Evolutionary conservation across 2,329 filamentous ascomycete species (phyloP).

Genomic region (Thelonectria discophora): DNA sequence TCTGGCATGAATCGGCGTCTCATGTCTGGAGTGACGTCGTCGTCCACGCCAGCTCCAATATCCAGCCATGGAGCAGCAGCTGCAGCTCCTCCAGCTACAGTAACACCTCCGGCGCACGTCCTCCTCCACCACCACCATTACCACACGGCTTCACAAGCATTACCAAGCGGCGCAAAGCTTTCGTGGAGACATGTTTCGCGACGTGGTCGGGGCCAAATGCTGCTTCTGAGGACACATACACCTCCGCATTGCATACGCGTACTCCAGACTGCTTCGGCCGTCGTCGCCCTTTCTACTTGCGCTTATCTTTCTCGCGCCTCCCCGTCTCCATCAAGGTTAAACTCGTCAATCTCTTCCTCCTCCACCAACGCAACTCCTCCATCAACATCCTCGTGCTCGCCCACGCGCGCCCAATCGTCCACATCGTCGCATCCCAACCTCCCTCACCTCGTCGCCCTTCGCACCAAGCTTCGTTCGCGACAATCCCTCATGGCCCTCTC

Average conservation of each 20-base stretch:
- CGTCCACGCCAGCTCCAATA: constrained; percentile 21
- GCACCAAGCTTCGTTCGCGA: constrained; percentile 32
- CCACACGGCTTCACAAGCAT: constrained; percentile 18
- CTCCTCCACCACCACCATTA: not conserved
- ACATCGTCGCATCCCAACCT: constrained; percentile 29
- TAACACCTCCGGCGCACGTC: constrained; percentile 12
- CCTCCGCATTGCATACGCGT: constrained; percentile 37
- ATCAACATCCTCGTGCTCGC: not conserved
- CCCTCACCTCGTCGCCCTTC: constrained; percentile 36
- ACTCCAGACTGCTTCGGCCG: constrained; percentile 35
- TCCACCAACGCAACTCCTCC: constrained; percentile 24
- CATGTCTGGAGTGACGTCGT: constrained; percentile 43
- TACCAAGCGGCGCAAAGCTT: constrained; percentile 8
- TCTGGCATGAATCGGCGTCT: constrained; percentile 45
- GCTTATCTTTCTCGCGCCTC: constrained; percentile 38
- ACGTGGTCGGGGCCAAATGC: constrained; percentile 37
- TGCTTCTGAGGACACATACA: constrained; percentile 36
- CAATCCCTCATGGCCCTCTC: constrained; percentile 43
- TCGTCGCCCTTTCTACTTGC: constrained; percentile 40
- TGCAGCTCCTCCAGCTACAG: no score
- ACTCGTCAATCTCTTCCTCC: constrained; percentile 10
- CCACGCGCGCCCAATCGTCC: constrained; percentile 7
- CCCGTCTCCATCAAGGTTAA: constrained; percentile 19
- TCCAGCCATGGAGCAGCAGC: constrained; percentile 1
- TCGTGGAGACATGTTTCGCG: constrained; percentile 38